Evolutionary conservation across 163 green algal genomes (phyloP).

Genomic region (Volvox carteri): DNA sequence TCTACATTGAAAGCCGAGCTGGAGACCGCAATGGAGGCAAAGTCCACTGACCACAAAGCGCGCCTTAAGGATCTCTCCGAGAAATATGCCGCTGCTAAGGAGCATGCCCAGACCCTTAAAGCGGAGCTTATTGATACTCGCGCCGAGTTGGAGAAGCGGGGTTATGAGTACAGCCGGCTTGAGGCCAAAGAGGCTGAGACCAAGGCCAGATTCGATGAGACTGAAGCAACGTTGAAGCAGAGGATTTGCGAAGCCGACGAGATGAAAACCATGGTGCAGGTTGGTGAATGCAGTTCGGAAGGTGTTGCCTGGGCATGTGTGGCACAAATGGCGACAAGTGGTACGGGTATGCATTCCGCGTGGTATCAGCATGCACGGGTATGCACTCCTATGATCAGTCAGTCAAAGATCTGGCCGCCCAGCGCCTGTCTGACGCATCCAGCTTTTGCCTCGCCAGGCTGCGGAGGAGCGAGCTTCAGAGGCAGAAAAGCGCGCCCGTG

Average conservation of each 20-base stretch:
- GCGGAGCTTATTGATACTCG: constrained; percentile 34
- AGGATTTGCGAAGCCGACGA: constrained; percentile 30
- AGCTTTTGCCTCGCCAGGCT: constrained; percentile 44
- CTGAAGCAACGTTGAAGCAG: constrained; percentile 10
- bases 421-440: neutral
- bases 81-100: constrained; percentile 56
- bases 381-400: no score
- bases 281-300: neutral
- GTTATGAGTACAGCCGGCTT: constrained; percentile 71
- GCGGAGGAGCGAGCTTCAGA: constrained; percentile 64
- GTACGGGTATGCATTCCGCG: no score
- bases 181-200: constrained; percentile 65
- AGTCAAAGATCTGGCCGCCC: neutral
- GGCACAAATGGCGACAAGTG: no score
- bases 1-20: neutral
- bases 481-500: constrained; percentile 66
- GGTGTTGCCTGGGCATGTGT: no score
- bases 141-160: constrained; percentile 37
- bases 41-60: constrained; percentile 15
- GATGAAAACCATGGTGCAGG: neutral
- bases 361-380: no score
- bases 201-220: constrained; percentile 29
- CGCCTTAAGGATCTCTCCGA: constrained; percentile 39
- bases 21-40: neutral
- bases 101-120: constrained; percentile 56